Percentiles rank a stretch among this genome's conserved stretches.
Conservation (phyloP, 331 rosid species). For the Cydonia oblonga region DNA sequence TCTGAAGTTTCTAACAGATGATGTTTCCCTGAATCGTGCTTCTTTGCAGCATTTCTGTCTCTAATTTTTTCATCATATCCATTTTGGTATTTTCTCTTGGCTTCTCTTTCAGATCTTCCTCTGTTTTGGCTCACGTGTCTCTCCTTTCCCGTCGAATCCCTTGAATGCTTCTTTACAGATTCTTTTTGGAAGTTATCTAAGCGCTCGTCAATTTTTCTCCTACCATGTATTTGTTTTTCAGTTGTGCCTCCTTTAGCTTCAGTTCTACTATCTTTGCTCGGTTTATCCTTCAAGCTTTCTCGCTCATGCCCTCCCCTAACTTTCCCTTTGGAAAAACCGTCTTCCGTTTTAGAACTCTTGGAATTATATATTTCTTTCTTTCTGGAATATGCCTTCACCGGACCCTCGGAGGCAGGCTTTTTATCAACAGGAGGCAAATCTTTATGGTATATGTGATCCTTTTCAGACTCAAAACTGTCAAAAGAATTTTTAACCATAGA, state of each 20-base stretch:
- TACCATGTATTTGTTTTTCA: conserved; percentile 22
- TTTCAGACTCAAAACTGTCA: conserved; percentile 28
- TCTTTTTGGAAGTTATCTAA: conserved; percentile 27
- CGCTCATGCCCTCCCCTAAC: conserved; percentile 21
- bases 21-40: conserved; percentile 39
- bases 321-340: conserved; percentile 25
- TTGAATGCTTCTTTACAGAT: conserved; percentile 40
- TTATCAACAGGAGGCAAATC: conserved; percentile 24
- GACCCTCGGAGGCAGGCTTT: conserved; percentile 24
- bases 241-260: conserved; percentile 26
- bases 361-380: conserved; percentile 31
- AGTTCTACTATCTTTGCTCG: conserved; percentile 16
- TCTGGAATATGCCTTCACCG: conserved; percentile 34
- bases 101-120: conserved; percentile 44
- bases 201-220: conserved; percentile 34
- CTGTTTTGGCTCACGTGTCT: conserved; percentile 29
- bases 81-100: conserved; percentile 42
- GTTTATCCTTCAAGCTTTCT: conserved; percentile 30
- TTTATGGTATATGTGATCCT: conserved; percentile 11
- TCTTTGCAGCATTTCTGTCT: conserved; percentile 32
- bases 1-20: conserved; percentile 21
- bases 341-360: conserved; percentile 22
- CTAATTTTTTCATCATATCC: conserved; percentile 41
- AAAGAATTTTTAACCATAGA: conserved; percentile 26
- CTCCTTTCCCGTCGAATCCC: conserved; percentile 37